Base-by-base conservation (phyloP, 495 filamentous ascomycete species). In the Talaromyces proteolyticus region DNA sequence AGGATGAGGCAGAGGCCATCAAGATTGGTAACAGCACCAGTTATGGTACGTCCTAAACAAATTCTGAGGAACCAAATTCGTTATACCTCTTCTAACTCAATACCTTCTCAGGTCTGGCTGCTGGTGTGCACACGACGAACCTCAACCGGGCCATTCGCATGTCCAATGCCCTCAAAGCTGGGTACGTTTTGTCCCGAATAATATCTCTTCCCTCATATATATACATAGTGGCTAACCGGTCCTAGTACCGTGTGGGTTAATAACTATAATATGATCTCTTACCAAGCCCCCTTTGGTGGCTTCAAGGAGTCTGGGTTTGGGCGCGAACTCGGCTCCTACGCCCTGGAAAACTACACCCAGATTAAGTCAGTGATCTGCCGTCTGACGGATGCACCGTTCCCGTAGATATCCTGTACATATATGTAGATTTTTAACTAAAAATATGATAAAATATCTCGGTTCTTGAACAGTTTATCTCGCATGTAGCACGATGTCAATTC, bases 251-350 rank as follows among this genome's bases (percentile, higher is more conserved):
- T 96, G 59, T 97, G 93, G 93, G 82, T 96, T 60, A 96, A 96
- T 79, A 82, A 69, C 67, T 94, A 90, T 69, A 97, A 98, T 77
- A 68, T 88, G 60, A 78, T 96, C 44, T 80, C 86, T 66, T 85
- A 88, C 72, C 82, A 87, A 66, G 66, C 81, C 60, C 90, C 91
- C 41, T 95, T 96, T 66, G 91, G 91, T 67, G 91, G 91, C 40
- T 97, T 77, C 82, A 95, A 95, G 83, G 80, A 89, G 74, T 88
- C 82, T 39, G 93, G 93, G 69, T 84, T 96, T 49, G 93, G 93
- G 47, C 88, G 93, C 57, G 93, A 98, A 72, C 79, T 97, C 29
- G 93, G 93, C 56, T 90, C 95, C 77, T 91, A 86, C 47, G 93
- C 91, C 7, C 70, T 98, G 43, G 84, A 85, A 51, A 95, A 95